These are phyloP conservation scores for Salinomyces thailandicus DNA, from an alignment of 2,329 filamentous ascomycete genomes.

Conservation along the genomic window DNA sequence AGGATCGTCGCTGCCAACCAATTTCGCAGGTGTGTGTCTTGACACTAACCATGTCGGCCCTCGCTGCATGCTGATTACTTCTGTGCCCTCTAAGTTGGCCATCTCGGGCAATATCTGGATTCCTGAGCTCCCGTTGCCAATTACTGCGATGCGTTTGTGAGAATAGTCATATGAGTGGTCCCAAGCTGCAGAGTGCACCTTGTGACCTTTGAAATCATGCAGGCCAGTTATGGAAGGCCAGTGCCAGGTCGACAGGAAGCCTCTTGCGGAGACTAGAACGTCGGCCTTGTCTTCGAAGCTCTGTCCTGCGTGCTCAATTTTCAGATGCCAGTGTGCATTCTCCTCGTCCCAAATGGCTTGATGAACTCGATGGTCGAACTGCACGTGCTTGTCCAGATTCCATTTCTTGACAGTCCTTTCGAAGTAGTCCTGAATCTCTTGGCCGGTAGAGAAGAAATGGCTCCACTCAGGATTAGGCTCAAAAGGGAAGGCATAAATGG, in stretches of 20 bases:
- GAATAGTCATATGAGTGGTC: constrained; percentile 20
- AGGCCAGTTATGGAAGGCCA: constrained; percentile 28
- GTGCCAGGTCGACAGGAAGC: constrained; percentile 16
- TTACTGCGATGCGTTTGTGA: constrained; percentile 20
- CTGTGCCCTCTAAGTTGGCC: constrained; percentile 20
- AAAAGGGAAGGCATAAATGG: too few relatives aligned
- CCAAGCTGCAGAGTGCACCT: constrained; percentile 27
- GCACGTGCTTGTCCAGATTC: constrained; percentile 26
- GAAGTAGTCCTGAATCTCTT: too few relatives aligned
- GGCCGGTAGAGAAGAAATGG: too few relatives aligned
- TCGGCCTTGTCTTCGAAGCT: constrained; percentile 23
- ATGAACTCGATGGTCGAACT: constrained; percentile 29
- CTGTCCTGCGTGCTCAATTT: constrained; percentile 19
- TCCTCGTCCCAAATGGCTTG: constrained; percentile 30
- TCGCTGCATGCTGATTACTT: constrained; percentile 27
- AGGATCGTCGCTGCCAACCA: too few relatives aligned
- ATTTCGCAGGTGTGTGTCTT: constrained; percentile 9
- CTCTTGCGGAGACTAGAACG: constrained; percentile 26
- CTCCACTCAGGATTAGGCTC: too few relatives aligned
- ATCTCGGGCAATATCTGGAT: constrained; percentile 31
- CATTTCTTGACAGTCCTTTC: too few relatives aligned
- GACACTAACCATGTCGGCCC: constrained; percentile 30
- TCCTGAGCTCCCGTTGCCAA: constrained; percentile 26
- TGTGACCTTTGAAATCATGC: constrained; percentile 24
- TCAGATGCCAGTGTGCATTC: constrained; percentile 27